These are phyloP conservation scores for Xylariaceae sp. DNA, from an alignment of 2,329 filamentous ascomycete genomes.

Conservation along the genomic window DNA sequence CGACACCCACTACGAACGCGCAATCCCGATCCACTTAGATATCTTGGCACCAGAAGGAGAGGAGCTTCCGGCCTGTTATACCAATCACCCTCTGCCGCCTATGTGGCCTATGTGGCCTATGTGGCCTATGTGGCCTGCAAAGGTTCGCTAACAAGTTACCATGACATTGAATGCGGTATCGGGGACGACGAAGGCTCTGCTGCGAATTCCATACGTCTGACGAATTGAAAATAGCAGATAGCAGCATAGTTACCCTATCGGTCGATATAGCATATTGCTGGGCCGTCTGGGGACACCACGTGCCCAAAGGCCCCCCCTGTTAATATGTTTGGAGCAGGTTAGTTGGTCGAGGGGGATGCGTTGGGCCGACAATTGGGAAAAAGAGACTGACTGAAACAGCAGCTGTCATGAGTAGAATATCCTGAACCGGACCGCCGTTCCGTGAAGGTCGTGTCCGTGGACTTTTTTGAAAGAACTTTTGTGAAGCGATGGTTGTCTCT, in stretches of 20 bases:
- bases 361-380: constrained; percentile 6
- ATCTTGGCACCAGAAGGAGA: constrained; percentile 19
- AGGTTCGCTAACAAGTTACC: neutral
- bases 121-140: too few relatives aligned
- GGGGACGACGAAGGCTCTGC: neutral
- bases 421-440: constrained; percentile 9
- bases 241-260: too few relatives aligned
- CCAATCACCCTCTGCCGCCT: constrained; percentile 1
- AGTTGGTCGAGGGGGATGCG: constrained; percentile 5
- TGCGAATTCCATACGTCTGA: too few relatives aligned
- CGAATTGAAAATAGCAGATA: too few relatives aligned
- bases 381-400: constrained; percentile 8
- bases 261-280: too few relatives aligned
- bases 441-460: neutral
- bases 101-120: neutral
- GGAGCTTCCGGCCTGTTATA: constrained; percentile 4
- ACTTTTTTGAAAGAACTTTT: neutral
- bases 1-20: constrained; percentile 6
- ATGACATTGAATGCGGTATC: constrained; percentile 9
- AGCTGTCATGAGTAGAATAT: neutral
- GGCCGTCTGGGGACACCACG: too few relatives aligned
- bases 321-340: neutral
- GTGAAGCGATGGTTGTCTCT: neutral
- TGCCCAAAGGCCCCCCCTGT: too few relatives aligned
- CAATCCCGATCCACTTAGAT: constrained; percentile 16